Percentiles rank a stretch among this genome's conserved stretches.
phyloP scores from a whole-genome alignment of 2,329 filamentous ascomycete genomes.

The Alternaria arbusti region DNA sequence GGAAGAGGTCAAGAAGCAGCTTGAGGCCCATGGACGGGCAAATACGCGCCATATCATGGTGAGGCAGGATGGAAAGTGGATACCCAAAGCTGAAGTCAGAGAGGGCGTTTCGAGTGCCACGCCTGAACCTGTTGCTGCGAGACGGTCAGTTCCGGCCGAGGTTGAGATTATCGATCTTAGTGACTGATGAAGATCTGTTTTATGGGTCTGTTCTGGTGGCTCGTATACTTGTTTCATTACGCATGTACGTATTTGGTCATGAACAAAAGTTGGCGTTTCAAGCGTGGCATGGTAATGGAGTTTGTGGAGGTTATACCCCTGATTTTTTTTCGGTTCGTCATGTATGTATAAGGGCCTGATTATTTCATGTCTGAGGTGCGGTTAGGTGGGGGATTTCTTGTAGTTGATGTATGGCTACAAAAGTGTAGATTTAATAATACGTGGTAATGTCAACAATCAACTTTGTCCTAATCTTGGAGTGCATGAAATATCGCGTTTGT shows the following conservation, averaged over 20 bases:
- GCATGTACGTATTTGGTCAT: not conserved
- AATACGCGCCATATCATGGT: slow-evolving; percentile 68
- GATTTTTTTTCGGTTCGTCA: not conserved
- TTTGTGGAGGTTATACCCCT: slow-evolving; percentile 5
- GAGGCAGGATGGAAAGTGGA: slow-evolving; percentile 70
- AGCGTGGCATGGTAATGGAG: not conserved
- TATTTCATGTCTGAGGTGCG: not conserved
- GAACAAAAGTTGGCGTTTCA: not conserved
- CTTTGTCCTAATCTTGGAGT: too few relatives aligned
- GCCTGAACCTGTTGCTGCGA: not conserved
- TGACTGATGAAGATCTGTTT: slow-evolving; percentile 1
- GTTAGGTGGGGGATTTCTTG: not conserved
- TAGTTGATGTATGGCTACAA: not conserved
- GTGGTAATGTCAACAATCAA: not conserved
- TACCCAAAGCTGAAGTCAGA: slow-evolving; percentile 48
- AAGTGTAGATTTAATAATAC: not conserved
- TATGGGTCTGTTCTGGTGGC: not conserved
- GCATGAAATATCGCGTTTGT: not conserved
- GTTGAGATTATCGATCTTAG: slow-evolving; percentile 17
- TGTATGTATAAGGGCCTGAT: not conserved
- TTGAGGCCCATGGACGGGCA: slow-evolving; percentile 59
- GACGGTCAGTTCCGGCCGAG: not conserved
- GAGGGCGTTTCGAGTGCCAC: slow-evolving; percentile 8
- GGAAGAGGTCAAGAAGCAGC: slow-evolving; percentile 62
- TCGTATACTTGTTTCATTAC: not conserved